Conservation (phyloP, 805 yeast genomes). For the Cyberlindnera maclurae region DNA sequence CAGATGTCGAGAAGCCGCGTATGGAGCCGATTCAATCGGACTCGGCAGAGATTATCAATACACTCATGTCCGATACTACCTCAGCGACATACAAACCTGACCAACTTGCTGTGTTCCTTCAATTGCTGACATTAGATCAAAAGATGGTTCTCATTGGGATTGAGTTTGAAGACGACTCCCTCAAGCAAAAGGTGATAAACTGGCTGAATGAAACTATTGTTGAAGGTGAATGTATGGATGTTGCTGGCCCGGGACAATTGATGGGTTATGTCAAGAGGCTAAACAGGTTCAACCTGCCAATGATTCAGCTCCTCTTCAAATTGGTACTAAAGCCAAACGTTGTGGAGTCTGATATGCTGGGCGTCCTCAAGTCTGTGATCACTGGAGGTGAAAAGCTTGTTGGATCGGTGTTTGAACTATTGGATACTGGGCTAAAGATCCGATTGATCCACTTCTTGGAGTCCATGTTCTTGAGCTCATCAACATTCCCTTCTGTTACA, state of each 20-base stretch:
- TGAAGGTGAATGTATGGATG: not conserved
- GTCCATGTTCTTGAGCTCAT: constrained; percentile 34
- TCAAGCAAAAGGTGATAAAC: not conserved
- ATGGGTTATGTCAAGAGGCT: constrained; percentile 21
- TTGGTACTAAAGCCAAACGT: constrained; percentile 17
- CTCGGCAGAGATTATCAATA: constrained; percentile 19
- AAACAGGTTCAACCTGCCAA: constrained; percentile 35
- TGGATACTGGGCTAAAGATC: constrained; percentile 27
- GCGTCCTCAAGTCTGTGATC: constrained; percentile 9
- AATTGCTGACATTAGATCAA: constrained; percentile 9
- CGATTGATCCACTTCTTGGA: constrained; percentile 32
- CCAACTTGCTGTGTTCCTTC: constrained; percentile 11
- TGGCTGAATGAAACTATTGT: not conserved
- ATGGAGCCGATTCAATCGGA: constrained; percentile 15
- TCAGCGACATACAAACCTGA: constrained; percentile 13
- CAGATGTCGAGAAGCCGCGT: constrained; percentile 8
- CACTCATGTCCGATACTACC: constrained; percentile 14
- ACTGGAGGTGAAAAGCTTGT: not conserved
- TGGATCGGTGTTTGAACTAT: constrained; percentile 30
- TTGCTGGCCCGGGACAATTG: constrained; percentile 1
- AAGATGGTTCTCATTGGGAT: constrained; percentile 2
- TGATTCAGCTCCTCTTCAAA: constrained; percentile 34
- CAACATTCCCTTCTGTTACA: constrained; percentile 29
- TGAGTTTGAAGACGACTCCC: not conserved
- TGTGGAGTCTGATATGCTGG: constrained; percentile 6